A percentile compares a stretch with the other conserved stretches of the same genome.
Conservation (phyloP, 202 grass and related monocot genomes). For the Eragrostis tef region DNA sequence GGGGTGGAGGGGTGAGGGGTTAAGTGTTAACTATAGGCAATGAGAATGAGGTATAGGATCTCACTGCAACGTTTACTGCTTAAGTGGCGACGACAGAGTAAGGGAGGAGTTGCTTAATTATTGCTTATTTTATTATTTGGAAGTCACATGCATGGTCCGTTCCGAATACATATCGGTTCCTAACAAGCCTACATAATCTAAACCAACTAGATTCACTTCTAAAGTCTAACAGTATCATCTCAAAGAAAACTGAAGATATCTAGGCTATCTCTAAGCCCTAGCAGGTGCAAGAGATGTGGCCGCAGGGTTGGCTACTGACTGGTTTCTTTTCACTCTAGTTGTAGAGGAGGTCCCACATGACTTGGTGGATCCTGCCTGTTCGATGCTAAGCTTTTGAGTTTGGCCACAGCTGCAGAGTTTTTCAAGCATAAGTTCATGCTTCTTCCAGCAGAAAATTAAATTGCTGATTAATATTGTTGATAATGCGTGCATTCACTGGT, state of each 20-base stretch:
- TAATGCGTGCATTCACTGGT: background rate
- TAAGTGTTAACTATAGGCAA: too few relatives aligned
- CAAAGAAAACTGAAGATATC: background rate
- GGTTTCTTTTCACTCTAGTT: background rate
- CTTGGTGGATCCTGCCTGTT: background rate
- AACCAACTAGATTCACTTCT: background rate
- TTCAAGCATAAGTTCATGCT: conserved; percentile 2
- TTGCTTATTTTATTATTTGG: background rate
- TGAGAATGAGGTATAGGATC: too few relatives aligned
- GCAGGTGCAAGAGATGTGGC: background rate
- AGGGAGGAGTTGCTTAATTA: too few relatives aligned
- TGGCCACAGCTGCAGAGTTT: background rate
- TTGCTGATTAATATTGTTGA: background rate
- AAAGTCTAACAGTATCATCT: background rate
- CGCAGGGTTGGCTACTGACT: background rate
- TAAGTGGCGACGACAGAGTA: too few relatives aligned
- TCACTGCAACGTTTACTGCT: too few relatives aligned
- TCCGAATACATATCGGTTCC: background rate
- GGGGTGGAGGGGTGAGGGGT: too few relatives aligned
- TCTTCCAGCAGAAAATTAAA: background rate
- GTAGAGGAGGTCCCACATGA: background rate
- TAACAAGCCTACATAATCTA: background rate
- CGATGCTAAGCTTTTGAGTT: background rate
- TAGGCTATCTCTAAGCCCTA: background rate
- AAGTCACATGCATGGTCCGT: background rate